Conservation (phyloP, 352 stramenopile species). For the Globisporangium mamillatum region DNA sequence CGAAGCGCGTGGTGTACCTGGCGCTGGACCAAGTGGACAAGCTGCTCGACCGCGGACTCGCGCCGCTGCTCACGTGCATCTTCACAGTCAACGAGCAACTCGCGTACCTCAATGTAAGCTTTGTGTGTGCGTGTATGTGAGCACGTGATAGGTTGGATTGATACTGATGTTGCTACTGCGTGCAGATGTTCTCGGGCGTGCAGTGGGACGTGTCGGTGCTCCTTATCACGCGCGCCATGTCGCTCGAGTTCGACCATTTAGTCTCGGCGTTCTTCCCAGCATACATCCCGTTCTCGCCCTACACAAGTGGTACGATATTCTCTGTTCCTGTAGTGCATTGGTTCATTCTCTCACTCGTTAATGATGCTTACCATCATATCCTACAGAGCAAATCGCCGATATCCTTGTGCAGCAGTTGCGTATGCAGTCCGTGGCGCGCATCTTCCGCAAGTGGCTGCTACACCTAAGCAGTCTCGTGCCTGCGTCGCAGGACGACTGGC, state of each 20-base stretch:
- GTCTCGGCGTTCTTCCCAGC: slow-evolving; percentile 47
- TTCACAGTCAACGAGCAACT: slow-evolving; percentile 74
- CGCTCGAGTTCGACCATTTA: slow-evolving; percentile 56
- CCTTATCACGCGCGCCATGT: slow-evolving; percentile 64
- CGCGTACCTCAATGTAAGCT: slow-evolving; percentile 46
- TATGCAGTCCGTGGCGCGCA: slow-evolving; percentile 32
- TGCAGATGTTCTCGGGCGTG: slow-evolving; percentile 44
- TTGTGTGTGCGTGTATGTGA: background rate
- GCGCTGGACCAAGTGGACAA: slow-evolving; percentile 69
- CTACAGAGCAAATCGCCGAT: slow-evolving; percentile 47
- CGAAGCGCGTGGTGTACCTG: slow-evolving; percentile 47
- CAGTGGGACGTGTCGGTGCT: slow-evolving; percentile 65
- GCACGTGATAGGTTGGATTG: background rate
- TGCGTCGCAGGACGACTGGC: slow-evolving; percentile 55
- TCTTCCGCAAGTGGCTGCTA: slow-evolving; percentile 57
- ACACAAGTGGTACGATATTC: slow-evolving; percentile 35
- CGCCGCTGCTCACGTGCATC: slow-evolving; percentile 55
- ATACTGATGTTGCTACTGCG: slow-evolving; percentile 5
- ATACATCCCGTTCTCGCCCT: slow-evolving; percentile 59
- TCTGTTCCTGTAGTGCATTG: background rate
- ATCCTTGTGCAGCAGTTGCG: slow-evolving; percentile 58
- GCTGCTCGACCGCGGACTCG: slow-evolving; percentile 53
- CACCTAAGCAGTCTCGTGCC: slow-evolving; percentile 46
- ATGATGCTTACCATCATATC: slow-evolving; percentile 8
- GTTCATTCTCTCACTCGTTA: background rate